Base-by-base conservation (phyloP, 495 filamentous ascomycete genomes). In the Podospora sp. region DNA sequence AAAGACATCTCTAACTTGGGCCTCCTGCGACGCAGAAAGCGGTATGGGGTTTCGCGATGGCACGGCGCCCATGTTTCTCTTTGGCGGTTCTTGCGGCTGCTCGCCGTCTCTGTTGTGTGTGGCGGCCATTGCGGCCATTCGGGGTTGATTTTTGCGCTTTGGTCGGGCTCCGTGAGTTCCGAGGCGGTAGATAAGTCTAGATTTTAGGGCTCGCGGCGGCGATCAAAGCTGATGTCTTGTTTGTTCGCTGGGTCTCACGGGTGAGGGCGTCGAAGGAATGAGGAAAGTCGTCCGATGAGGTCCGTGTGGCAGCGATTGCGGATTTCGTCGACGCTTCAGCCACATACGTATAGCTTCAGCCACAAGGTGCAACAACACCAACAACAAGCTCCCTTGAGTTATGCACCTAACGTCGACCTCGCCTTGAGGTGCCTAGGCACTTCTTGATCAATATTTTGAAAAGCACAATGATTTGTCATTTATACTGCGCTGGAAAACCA, bases 21-120 rank as follows among this genome's bases (percentile, higher is more conserved):
- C 84, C 81, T 99, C 95, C 76, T 99, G 95, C 9, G 89, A 83
- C 6, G 96, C 89, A 56, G 94, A 96, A 58, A 99, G 86, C n/a
- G 96, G 95, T 56, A 97, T 81, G 1, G 95, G 95, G 75, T 96
- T 97, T 70, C 87, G 86, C 0, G 88, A 86, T 4, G 87, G 84
- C 74, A 89, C 14, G 2, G 63, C 21, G 27, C 25, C 21, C 6
- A 21, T 51, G 24, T 18, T 25, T 21, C 60, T 25, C 20, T 11
- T 24, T 18, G 29, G 59, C 11, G 2, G 57, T 60, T 27, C n/a
- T 35, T 35, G 57, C n/a, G 33, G n/a, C 21, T 40, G 33, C 20
- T 40, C 29, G 29, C 29, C 29, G 59, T 20, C 35, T 49, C 59
- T 11, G 56, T 6, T 3, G 56, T 63, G n/a, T 16, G 46, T 25